These are phyloP conservation scores for Phialophora verrucosa DNA, from an alignment of 2,329 filamentous ascomycete species.

Conservation along the genomic window DNA sequence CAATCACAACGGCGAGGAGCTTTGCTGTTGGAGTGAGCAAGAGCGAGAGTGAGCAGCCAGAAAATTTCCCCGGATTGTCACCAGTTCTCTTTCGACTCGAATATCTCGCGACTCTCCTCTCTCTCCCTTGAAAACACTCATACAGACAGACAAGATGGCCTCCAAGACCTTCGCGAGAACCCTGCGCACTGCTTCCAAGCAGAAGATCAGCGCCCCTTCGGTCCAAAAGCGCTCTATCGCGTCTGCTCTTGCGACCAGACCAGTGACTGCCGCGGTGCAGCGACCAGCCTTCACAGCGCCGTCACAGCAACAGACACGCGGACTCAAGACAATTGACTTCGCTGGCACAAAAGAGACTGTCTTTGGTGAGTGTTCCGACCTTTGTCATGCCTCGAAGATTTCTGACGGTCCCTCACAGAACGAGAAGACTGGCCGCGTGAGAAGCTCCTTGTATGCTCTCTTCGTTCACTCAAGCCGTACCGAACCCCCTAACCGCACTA, in stretches of 20 bases:
- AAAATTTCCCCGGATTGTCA: constrained; percentile 32
- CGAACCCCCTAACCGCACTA: constrained; percentile 29
- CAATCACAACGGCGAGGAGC: background rate
- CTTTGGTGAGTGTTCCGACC: constrained; percentile 68
- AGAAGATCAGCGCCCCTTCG: constrained; percentile 59
- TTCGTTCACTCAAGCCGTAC: constrained; percentile 26
- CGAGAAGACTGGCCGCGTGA: constrained; percentile 97
- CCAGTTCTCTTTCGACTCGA: constrained; percentile 6
- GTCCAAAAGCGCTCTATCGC: constrained; percentile 64
- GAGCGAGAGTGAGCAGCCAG: constrained; percentile 2
- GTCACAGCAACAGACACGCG: constrained; percentile 73
- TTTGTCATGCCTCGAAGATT: background rate
- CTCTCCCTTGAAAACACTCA: background rate
- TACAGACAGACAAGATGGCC: constrained; percentile 48
- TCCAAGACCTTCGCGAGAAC: constrained; percentile 60
- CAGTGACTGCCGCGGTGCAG: constrained; percentile 54
- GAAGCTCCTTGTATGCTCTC: constrained; percentile 83
- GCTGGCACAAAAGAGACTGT: constrained; percentile 93
- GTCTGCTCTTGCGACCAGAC: constrained; percentile 60
- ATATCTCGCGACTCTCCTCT: constrained; percentile 19
- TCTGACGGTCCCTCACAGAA: constrained; percentile 62
- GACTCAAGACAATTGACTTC: constrained; percentile 99
- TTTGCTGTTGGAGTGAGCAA: background rate
- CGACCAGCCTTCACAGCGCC: constrained; percentile 54
- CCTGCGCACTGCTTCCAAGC: constrained; percentile 61